Conservation (phyloP, 306 rosid species). For the Urtica urens region DNA sequence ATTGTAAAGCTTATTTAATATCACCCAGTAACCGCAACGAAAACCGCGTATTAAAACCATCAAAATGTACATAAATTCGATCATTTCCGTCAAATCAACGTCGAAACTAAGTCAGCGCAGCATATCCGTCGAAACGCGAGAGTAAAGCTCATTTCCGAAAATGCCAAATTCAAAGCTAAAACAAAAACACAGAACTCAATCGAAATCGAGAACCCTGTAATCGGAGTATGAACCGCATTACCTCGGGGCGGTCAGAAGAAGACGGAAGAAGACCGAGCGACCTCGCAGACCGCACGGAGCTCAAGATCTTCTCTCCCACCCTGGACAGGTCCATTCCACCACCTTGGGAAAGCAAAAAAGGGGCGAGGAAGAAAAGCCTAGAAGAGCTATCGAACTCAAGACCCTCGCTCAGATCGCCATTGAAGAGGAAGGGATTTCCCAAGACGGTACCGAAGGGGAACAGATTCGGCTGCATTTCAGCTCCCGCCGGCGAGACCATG, state of each 20-base stretch:
- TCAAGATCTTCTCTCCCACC: conserved; percentile 87
- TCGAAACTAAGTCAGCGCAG: no score
- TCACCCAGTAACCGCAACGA: no score
- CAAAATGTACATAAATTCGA: no score
- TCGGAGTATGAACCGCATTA: conserved; percentile 11
- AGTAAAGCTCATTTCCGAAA: no score
- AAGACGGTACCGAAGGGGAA: conserved; percentile 63
- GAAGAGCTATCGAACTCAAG: conserved; percentile 76
- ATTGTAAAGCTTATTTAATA: no score
- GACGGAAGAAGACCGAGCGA: conserved; percentile 88
- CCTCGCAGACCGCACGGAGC: conserved; percentile 96
- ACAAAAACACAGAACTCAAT: background rate
- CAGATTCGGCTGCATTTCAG: conserved; percentile 95
- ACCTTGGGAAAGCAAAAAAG: conserved; percentile 78
- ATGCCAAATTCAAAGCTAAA: no score
- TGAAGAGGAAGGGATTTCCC: conserved; percentile 66
- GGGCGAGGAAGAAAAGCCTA: conserved; percentile 70
- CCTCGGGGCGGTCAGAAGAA: conserved; percentile 91
- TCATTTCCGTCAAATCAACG: no score
- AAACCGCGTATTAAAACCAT: no score
- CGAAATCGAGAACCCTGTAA: background rate
- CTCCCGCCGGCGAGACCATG: conserved; percentile 33
- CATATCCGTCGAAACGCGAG: no score
- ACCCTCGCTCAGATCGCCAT: conserved; percentile 74
- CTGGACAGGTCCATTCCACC: conserved; percentile 94